A percentile compares a stretch with the other conserved stretches of the same genome.
Evolutionary conservation across 1,139 yeast species (phyloP).

Genomic region (Yamadazyma atmosphaerica): DNA sequence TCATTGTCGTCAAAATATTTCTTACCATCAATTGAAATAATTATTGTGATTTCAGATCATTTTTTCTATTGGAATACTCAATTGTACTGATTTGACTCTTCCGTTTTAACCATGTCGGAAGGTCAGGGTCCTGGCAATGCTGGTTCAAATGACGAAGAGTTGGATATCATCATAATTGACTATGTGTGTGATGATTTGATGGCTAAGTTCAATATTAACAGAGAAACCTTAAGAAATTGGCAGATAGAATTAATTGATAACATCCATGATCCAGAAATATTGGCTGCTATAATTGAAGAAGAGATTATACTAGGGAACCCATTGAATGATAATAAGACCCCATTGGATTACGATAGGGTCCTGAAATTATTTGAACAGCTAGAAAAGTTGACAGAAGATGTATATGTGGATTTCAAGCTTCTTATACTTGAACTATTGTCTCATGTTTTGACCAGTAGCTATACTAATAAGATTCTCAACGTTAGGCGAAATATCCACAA

Average conservation of each 20-base stretch:
- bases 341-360: constrained; percentile 9
- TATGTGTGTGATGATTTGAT: constrained; percentile 26
- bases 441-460: constrained; percentile 24
- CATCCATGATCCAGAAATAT: constrained; percentile 18
- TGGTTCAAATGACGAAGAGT: constrained; percentile 2
- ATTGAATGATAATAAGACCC: constrained; percentile 6
- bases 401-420: constrained; percentile 31
- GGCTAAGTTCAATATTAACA: constrained; percentile 27
- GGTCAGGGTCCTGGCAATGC: background rate
- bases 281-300: constrained; percentile 24
- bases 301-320: constrained; percentile 23
- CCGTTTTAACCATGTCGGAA: background rate
- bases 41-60: background rate
- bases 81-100: too few species aligned
- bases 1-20: too few species aligned
- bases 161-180: constrained; percentile 15
- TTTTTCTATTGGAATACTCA: too few species aligned
- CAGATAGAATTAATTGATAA: constrained; percentile 34
- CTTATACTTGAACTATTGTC: constrained; percentile 31
- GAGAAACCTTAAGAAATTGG: constrained; percentile 34
- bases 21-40: background rate
- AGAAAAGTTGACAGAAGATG: constrained; percentile 22
- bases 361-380: constrained; percentile 18
- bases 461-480: constrained; percentile 27
- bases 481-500: constrained; percentile 21